phyloP scores from a whole-genome alignment of 2,329 filamentous ascomycete species.

The Penicillium carneum region DNA sequence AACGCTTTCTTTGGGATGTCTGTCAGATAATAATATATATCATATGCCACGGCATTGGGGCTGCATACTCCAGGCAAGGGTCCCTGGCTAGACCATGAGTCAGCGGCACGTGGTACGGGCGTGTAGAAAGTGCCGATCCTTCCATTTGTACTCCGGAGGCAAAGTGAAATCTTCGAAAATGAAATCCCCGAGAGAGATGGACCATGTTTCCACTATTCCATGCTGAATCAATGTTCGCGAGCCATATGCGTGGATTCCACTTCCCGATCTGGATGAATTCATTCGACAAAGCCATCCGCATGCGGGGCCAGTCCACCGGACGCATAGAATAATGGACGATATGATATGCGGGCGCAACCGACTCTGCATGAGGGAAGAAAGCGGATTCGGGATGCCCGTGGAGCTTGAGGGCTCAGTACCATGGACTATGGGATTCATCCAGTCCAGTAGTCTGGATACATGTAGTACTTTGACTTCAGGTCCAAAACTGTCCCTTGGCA shows the following conservation, averaged over 20 bases:
- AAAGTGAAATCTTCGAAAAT: conserved; percentile 14
- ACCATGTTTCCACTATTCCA: neutral
- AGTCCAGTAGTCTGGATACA: neutral
- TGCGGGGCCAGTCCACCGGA: conserved; percentile 32
- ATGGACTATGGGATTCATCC: neutral
- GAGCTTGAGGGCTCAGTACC: neutral
- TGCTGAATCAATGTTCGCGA: conserved; percentile 27
- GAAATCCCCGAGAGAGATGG: neutral
- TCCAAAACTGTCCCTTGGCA: conserved; percentile 12
- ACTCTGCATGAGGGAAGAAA: neutral
- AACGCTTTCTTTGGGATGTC: neutral
- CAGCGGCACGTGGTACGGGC: neutral
- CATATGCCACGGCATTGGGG: no score
- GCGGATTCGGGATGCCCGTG: neutral
- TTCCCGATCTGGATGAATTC: conserved; percentile 14
- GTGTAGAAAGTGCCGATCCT: neutral
- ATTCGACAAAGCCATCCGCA: conserved; percentile 29
- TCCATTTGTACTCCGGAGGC: neutral
- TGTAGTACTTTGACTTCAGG: neutral
- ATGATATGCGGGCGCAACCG: conserved; percentile 26
- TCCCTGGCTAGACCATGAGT: neutral
- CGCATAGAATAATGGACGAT: conserved; percentile 22
- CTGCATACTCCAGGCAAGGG: neutral
- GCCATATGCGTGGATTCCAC: conserved; percentile 23
- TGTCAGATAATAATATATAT: neutral